These are phyloP conservation scores for Cercospora berteroae DNA, from an alignment of 2,329 filamentous ascomycete genomes.

Conservation along the genomic window DNA sequence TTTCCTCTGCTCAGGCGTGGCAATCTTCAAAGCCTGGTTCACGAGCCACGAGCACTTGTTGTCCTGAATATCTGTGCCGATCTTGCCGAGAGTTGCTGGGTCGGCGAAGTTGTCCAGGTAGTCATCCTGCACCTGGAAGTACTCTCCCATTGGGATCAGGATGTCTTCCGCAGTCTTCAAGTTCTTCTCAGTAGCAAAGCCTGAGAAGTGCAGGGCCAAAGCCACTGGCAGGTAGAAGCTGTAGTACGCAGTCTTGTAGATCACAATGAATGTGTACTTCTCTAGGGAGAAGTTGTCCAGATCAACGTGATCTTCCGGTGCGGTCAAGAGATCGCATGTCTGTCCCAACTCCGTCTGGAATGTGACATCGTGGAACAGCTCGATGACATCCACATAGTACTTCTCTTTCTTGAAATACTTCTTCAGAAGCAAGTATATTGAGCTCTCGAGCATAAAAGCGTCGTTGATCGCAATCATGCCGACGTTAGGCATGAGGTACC, in stretches of 20 bases:
- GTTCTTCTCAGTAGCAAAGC: conserved; percentile 82
- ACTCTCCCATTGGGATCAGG: conserved; percentile 94
- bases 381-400: conserved; percentile 83
- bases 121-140: conserved; percentile 99
- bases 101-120: conserved; percentile 98
- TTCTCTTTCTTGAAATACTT: conserved; percentile 89
- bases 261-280: conserved; percentile 97
- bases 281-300: conserved; percentile 92
- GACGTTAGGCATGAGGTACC: conserved; percentile 87
- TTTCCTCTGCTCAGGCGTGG: conserved; percentile 79
- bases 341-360: conserved; percentile 96
- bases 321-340: conserved; percentile 89
- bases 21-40: conserved; percentile 84
- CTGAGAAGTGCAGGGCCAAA: conserved; percentile 80
- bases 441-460: conserved; percentile 87
- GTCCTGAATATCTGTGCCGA: conserved; percentile 97
- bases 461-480: conserved; percentile 99
- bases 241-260: conserved; percentile 99
- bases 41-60: conserved; percentile 99
- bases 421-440: conserved; percentile 88
- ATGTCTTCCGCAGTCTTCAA: conserved; percentile 87
- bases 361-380: conserved; percentile 93
- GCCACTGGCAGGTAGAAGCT: conserved; percentile 98
- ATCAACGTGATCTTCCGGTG: conserved; percentile 89
- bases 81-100: conserved; percentile 92